Conservation (phyloP, 305 asterid species). For the Withania somnifera region DNA sequence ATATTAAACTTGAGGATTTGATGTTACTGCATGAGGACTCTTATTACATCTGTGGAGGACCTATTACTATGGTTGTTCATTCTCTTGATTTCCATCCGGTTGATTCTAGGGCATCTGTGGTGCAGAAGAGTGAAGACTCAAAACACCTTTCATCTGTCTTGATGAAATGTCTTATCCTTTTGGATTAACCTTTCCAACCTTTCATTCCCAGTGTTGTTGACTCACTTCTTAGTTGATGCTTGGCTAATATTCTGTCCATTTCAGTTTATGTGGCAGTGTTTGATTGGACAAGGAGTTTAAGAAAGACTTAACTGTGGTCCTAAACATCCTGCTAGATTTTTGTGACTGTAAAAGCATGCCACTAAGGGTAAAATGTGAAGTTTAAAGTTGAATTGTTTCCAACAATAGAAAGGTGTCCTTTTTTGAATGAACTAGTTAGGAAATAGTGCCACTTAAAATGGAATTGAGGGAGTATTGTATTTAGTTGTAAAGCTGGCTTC, state of each 20-base stretch:
- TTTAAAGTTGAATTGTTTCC: background rate
- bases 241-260: background rate
- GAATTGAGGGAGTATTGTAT: background rate
- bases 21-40: background rate
- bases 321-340: background rate
- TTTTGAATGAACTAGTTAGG: background rate
- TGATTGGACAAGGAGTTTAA: background rate
- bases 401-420: background rate
- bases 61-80: background rate
- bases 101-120: background rate
- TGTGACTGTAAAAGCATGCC: background rate
- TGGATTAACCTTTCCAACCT: background rate
- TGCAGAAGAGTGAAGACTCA: background rate
- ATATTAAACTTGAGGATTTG: background rate
- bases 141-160: background rate
- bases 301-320: background rate
- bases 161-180: background rate
- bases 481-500: background rate
- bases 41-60: background rate
- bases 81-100: background rate
- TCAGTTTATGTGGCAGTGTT: background rate
- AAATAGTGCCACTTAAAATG: background rate
- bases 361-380: background rate
- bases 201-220: background rate
- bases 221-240: background rate